These are phyloP conservation scores for Scheffersomyces lignicola DNA, from an alignment of 1,139 yeast species.

Conservation along the genomic window DNA sequence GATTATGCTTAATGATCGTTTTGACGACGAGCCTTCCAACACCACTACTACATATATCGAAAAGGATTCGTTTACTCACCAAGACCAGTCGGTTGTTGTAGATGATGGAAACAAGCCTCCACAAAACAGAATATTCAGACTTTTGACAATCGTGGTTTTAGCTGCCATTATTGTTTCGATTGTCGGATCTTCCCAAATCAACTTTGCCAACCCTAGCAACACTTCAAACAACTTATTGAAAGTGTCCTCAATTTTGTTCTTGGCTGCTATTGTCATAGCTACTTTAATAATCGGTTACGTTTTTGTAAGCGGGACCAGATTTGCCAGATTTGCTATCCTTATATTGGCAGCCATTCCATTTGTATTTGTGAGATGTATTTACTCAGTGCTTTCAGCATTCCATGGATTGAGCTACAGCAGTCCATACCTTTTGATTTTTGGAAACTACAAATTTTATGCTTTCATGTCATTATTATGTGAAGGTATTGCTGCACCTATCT, in stretches of 20 bases:
- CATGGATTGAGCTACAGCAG: constrained; percentile 12
- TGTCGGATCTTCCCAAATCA: constrained; percentile 9
- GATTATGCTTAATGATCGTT: constrained; percentile 8
- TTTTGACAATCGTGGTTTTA: constrained; percentile 10
- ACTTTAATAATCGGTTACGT: constrained; percentile 8
- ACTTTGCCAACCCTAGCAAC: constrained; percentile 4
- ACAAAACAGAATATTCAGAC: constrained; percentile 7
- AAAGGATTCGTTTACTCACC: not conserved
- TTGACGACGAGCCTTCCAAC: not conserved
- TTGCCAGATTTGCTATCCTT: constrained; percentile 6
- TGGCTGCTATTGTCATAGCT: constrained; percentile 9
- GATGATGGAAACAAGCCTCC: not conserved
- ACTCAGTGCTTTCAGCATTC: constrained; percentile 12
- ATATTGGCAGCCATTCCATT: constrained; percentile 9
- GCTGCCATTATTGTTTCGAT: constrained; percentile 10
- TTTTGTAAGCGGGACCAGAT: constrained; percentile 1
- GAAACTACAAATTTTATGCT: constrained; percentile 11
- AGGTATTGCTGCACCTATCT: constrained; percentile 7
- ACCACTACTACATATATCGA: constrained; percentile 1
- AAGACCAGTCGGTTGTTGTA: not conserved
- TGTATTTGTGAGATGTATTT: constrained; percentile 12
- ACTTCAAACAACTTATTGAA: constrained; percentile 7
- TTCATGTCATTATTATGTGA: constrained; percentile 12
- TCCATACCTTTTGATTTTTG: constrained; percentile 13
- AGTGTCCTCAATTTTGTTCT: constrained; percentile 11